Conservation (phyloP, 768 basidiomycete genomes). For the Neoboletus brunneissimus region DNA sequence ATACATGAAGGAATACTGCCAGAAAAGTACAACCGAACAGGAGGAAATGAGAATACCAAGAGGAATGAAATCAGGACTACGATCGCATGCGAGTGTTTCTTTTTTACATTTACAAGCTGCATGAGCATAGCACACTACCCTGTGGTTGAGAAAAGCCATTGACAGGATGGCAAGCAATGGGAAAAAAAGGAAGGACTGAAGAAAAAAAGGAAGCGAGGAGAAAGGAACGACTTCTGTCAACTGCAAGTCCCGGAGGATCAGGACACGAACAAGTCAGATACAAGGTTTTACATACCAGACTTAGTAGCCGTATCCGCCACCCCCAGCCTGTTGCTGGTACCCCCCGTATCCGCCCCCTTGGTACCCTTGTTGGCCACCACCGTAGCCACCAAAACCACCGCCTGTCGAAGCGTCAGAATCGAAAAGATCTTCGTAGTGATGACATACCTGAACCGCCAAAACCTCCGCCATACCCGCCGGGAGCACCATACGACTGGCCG, state of each 20-base stretch:
- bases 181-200: not conserved
- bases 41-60: not conserved
- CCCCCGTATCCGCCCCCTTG: constrained; percentile 24
- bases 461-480: constrained; percentile 26
- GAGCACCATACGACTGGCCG: constrained; percentile 23
- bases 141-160: constrained; percentile 1
- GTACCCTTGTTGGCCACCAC: constrained; percentile 16
- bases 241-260: not conserved
- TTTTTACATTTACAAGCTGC: constrained; percentile 22
- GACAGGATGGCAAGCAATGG: not conserved
- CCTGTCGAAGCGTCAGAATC: constrained; percentile 3
- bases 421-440: not conserved
- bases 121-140: constrained; percentile 10
- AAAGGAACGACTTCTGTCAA: not conserved
- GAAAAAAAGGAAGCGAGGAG: not conserved
- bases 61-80: not conserved
- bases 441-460: constrained; percentile 12
- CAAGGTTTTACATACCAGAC: not conserved
- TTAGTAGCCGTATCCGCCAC: constrained; percentile 30
- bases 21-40: not conserved
- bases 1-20: constrained; percentile 6
- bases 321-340: constrained; percentile 25
- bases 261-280: not conserved
- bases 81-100: constrained; percentile 5
- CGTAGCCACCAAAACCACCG: constrained; percentile 13